Percentiles rank a stretch among this genome's conserved stretches.
Evolutionary conservation across 495 filamentous ascomycete species (phyloP).

Genomic region (Acidiella bohemica): DNA sequence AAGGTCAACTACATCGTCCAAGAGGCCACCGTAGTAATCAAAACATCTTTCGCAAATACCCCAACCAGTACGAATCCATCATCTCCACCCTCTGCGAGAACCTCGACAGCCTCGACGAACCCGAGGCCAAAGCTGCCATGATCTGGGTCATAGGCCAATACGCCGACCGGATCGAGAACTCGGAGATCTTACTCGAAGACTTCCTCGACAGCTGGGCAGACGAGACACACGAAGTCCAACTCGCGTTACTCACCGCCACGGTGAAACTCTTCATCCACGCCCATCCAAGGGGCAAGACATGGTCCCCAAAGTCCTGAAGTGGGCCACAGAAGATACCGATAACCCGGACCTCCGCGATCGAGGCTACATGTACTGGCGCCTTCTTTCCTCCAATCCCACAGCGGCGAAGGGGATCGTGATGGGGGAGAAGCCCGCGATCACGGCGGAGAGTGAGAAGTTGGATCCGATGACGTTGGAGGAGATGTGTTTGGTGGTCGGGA

Average conservation of each 20-base stretch:
- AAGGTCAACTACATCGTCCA: slow-evolving; percentile 99
- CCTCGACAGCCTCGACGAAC: slow-evolving; percentile 91
- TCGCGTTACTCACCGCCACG: slow-evolving; percentile 87
- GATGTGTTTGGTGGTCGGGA: slow-evolving; percentile 93
- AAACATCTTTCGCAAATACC: slow-evolving; percentile 99
- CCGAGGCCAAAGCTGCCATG: slow-evolving; percentile 98
- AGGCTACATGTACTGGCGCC: slow-evolving; percentile 98
- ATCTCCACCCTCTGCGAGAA: slow-evolving; percentile 92
- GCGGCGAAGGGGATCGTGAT: slow-evolving; percentile 81
- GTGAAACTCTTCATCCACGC: slow-evolving; percentile 95
- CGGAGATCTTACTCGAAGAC: slow-evolving; percentile 83
- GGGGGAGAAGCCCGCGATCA: slow-evolving; percentile 94
- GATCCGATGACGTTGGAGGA: slow-evolving; percentile 88
- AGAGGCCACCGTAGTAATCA: slow-evolving; percentile 98
- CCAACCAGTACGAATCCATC: slow-evolving; percentile 95
- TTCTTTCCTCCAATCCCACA: slow-evolving; percentile 85
- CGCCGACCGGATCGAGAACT: slow-evolving; percentile 91
- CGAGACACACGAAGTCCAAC: slow-evolving; percentile 86
- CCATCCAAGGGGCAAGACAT: slow-evolving; percentile 89
- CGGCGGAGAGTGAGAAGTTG: slow-evolving; percentile 86
- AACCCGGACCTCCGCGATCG: slow-evolving; percentile 92
- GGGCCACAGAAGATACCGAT: slow-evolving; percentile 97
- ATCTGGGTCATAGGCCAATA: slow-evolving; percentile 99
- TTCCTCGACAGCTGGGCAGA: slow-evolving; percentile 89
- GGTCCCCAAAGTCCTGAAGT: slow-evolving; percentile 91